A percentile compares a stretch with the other conserved stretches of the same genome.
Evolutionary conservation across 352 stramenopile genomes (phyloP).

Genomic region (Phytophthora fragariae): DNA sequence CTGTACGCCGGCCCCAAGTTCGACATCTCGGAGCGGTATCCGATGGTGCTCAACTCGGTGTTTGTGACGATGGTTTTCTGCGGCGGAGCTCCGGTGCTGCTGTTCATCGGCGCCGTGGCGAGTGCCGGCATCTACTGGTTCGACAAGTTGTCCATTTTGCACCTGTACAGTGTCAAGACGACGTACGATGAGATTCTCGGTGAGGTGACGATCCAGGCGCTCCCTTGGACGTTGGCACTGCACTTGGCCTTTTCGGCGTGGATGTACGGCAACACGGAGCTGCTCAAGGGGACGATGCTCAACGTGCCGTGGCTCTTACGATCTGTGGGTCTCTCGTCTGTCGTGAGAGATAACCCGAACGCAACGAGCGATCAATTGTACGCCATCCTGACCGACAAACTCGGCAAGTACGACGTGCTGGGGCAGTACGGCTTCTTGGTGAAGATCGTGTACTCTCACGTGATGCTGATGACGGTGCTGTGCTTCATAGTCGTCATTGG

Average conservation of each 20-base stretch:
- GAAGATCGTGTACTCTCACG: slow-evolving; percentile 60
- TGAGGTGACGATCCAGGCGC: slow-evolving; percentile 40
- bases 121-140: slow-evolving; percentile 50
- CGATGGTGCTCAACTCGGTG: slow-evolving; percentile 67
- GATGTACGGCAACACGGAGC: slow-evolving; percentile 56
- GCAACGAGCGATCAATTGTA: slow-evolving; percentile 45
- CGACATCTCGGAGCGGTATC: slow-evolving; percentile 60
- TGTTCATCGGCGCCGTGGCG: slow-evolving; percentile 52
- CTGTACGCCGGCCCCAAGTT: slow-evolving; percentile 58
- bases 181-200: slow-evolving; percentile 59
- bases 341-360: slow-evolving; percentile 32
- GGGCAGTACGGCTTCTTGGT: slow-evolving; percentile 45
- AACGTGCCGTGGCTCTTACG: slow-evolving; percentile 44
- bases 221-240: slow-evolving; percentile 57
- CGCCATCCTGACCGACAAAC: slow-evolving; percentile 29
- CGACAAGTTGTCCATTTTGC: slow-evolving; percentile 62
- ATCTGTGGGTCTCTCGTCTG: slow-evolving; percentile 29
- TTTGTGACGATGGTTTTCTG: slow-evolving; percentile 71
- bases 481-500: slow-evolving; percentile 38
- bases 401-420: slow-evolving; percentile 40
- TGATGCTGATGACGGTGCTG: slow-evolving; percentile 58
- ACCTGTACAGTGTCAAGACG: slow-evolving; percentile 58
- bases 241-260: slow-evolving; percentile 61
- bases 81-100: slow-evolving; percentile 54
- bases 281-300: slow-evolving; percentile 48